phyloP scores from a whole-genome alignment of 768 basidiomycete species.

The Clitopilus passeckerianus region DNA sequence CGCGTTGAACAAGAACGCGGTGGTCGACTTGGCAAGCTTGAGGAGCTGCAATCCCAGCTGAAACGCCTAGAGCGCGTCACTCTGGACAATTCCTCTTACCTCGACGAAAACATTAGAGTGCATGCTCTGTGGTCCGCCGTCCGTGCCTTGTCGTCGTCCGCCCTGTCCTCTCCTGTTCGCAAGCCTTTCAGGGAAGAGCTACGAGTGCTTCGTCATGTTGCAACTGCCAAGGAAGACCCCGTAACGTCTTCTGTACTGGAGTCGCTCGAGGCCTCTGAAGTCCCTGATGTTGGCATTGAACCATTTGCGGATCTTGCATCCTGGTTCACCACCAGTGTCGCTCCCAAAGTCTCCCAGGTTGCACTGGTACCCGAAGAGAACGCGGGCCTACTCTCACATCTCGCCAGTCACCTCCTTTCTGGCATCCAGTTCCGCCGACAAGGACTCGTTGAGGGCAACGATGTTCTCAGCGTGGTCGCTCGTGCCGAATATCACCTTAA shows the following conservation, averaged over 20 bases:
- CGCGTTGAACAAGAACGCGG: constrained; percentile 96
- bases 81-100: constrained; percentile 83
- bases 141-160: constrained; percentile 67
- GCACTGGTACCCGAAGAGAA: constrained; percentile 89
- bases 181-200: constrained; percentile 90
- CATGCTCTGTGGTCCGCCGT: constrained; percentile 93
- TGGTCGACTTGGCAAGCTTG: constrained; percentile 90
- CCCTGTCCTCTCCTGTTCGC: constrained; percentile 61
- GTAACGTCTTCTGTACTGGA: constrained; percentile 64
- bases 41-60: constrained; percentile 84
- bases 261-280: constrained; percentile 62
- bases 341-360: constrained; percentile 81
- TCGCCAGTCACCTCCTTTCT: constrained; percentile 76
- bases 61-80: constrained; percentile 90
- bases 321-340: constrained; percentile 87
- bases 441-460: constrained; percentile 74
- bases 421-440: constrained; percentile 74
- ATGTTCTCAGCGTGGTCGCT: constrained; percentile 83
- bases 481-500: constrained; percentile 86
- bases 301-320: constrained; percentile 84
- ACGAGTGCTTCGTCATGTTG: constrained; percentile 70
- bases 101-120: constrained; percentile 90
- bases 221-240: constrained; percentile 66
- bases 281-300: constrained; percentile 80
- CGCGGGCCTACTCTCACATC: constrained; percentile 82